These are phyloP conservation scores for Kodamaea hsintzibuensis DNA, from an alignment of 805 yeast genomes.

Conservation along the genomic window DNA sequence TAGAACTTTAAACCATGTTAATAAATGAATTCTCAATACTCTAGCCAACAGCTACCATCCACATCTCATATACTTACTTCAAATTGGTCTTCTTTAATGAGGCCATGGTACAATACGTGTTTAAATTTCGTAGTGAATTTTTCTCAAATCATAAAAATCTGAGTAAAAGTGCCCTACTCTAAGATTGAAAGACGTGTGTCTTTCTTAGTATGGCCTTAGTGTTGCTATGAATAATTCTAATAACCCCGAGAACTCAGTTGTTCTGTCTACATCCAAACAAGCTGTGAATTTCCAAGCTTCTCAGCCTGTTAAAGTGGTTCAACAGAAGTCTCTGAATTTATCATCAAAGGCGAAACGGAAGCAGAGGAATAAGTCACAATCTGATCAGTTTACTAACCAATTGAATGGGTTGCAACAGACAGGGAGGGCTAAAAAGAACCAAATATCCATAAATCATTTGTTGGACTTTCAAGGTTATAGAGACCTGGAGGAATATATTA, in stretches of 20 bases:
- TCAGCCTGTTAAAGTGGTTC: neutral
- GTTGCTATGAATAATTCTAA: neutral
- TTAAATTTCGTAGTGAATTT: neutral
- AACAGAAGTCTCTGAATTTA: neutral
- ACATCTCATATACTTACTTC: constrained; percentile 23
- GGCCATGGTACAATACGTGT: constrained; percentile 12
- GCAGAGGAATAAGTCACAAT: neutral
- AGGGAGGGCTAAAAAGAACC: constrained; percentile 35
- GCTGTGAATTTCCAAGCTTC: neutral
- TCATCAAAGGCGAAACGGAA: neutral
- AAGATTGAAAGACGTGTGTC: neutral
- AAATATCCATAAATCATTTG: constrained; percentile 62
- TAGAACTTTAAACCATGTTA: constrained; percentile 37
- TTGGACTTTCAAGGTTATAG: constrained; percentile 52
- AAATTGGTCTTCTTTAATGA: constrained; percentile 24
- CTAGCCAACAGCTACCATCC: neutral
- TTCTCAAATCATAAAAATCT: neutral
- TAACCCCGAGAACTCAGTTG: neutral
- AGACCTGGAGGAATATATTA: constrained; percentile 37
- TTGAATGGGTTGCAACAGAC: neutral
- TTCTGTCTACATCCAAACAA: neutral
- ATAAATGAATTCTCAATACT: constrained; percentile 3
- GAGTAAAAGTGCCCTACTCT: neutral
- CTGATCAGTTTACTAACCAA: neutral
- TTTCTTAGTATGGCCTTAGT: neutral